phyloP scores from a whole-genome alignment of 2,329 filamentous ascomycete genomes.

The Parafenestella ontariensis region DNA sequence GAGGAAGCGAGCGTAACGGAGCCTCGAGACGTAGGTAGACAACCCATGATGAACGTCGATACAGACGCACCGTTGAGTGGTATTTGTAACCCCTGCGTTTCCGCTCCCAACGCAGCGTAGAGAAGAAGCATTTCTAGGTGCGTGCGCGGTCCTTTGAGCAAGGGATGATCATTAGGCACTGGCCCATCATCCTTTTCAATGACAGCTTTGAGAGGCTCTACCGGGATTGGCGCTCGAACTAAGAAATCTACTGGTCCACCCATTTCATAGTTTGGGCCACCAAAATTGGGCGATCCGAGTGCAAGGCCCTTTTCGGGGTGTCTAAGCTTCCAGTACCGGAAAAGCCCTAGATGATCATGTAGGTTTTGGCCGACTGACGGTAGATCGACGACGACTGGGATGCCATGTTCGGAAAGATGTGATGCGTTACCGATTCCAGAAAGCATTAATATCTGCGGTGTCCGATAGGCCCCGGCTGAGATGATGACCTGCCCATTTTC shows the following conservation, averaged over 20 bases:
- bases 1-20: conserved; percentile 59
- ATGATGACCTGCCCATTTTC: conserved; percentile 36
- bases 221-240: conserved; percentile 17
- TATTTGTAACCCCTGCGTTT: conserved; percentile 19
- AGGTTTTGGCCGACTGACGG: conserved; percentile 69
- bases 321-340: conserved; percentile 35
- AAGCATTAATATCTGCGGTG: conserved; percentile 39
- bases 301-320: conserved; percentile 30
- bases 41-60: conserved; percentile 28
- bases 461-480: conserved; percentile 36
- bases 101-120: conserved; percentile 4
- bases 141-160: conserved; percentile 3
- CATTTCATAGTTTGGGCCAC: conserved; percentile 24
- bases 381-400: conserved; percentile 46
- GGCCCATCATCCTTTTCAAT: conserved; percentile 22
- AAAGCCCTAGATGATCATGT: conserved; percentile 59
- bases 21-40: conserved; percentile 50
- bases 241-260: conserved; percentile 33
- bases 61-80: conserved; percentile 28
- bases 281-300: conserved; percentile 24
- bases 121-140: not conserved
- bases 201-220: conserved; percentile 15
- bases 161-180: conserved; percentile 16
- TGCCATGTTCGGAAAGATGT: conserved; percentile 56
- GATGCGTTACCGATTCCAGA: conserved; percentile 42